Evolutionary conservation across 371 early-diverging fungal genomes (phyloP).

Genomic region (Rhizomucor miehei): DNA sequence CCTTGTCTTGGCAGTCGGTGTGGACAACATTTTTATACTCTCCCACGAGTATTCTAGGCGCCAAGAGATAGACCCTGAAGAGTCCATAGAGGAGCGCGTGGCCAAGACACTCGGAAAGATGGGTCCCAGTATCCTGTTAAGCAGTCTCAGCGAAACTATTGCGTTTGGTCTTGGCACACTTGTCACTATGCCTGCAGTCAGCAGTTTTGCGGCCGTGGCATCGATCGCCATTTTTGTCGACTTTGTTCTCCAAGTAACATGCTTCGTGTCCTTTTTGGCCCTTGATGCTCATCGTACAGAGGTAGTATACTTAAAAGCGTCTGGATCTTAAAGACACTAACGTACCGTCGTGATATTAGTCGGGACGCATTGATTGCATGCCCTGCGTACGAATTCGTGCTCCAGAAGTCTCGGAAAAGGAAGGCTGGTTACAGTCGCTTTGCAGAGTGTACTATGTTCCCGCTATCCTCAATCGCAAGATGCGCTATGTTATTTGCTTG

Average conservation of each 20-base stretch:
- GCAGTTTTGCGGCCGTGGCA: conserved; percentile 73
- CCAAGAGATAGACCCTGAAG: conserved; percentile 22
- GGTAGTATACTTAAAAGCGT: too few species aligned
- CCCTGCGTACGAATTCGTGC: conserved; percentile 61
- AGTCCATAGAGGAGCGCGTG: conserved; percentile 49
- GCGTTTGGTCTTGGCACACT: conserved; percentile 71
- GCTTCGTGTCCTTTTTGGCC: conserved; percentile 66
- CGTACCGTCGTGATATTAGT: conserved; percentile 27
- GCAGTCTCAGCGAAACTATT: conserved; percentile 67
- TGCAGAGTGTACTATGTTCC: conserved; percentile 60
- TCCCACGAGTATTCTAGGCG: conserved; percentile 67
- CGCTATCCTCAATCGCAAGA: conserved; percentile 42
- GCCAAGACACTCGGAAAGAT: conserved; percentile 62
- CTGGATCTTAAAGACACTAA: too few species aligned
- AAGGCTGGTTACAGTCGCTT: conserved; percentile 51
- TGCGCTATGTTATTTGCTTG: conserved; percentile 47
- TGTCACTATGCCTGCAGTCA: conserved; percentile 79
- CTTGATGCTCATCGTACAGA: conserved; percentile 63
- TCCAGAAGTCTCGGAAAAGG: conserved; percentile 49
- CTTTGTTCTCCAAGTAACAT: conserved; percentile 72
- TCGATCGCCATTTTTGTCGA: conserved; percentile 72
- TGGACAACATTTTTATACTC: conserved; percentile 78
- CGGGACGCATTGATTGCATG: conserved; percentile 61
- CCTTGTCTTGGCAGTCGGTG: conserved; percentile 77
- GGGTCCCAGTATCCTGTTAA: conserved; percentile 72